phyloP scores from a whole-genome alignment of 2,329 filamentous ascomycete species.

The Aspergillus fructus region DNA sequence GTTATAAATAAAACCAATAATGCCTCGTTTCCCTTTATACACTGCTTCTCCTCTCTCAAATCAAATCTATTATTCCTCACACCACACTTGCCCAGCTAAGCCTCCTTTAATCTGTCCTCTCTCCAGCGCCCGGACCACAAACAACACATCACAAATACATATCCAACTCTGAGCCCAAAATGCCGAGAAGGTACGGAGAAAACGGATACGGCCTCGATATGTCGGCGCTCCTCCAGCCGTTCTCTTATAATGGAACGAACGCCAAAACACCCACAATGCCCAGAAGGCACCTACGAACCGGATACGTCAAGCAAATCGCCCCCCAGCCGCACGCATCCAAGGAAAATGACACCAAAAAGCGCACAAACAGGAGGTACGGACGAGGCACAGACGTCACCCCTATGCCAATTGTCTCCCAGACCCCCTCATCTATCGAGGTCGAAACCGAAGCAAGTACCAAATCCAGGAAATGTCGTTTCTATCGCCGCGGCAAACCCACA shows the following conservation, averaged over 20 bases:
- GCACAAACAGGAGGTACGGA: too few species aligned
- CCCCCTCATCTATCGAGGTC: too few species aligned
- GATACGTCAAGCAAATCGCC: not conserved
- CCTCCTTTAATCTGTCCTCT: not conserved
- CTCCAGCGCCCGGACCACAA: not conserved
- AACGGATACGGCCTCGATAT: too few species aligned
- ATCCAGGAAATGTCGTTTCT: not conserved
- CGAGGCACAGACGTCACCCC: too few species aligned
- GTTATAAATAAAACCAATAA: not conserved
- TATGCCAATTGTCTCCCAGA: too few species aligned
- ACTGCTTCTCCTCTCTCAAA: not conserved
- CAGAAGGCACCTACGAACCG: not conserved
- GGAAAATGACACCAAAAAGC: too few species aligned
- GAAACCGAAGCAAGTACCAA: not conserved
- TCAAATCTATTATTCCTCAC: not conserved
- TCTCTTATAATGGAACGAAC: too few species aligned
- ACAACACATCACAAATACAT: not conserved
- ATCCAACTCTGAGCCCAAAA: not conserved
- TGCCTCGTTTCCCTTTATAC: not conserved
- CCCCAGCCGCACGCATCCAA: too few species aligned
- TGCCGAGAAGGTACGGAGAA: too few species aligned
- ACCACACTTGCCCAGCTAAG: not conserved
- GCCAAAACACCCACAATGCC: too few species aligned
- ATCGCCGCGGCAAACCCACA: not conserved
- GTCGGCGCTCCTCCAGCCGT: not conserved